Evolutionary conservation across 2,329 filamentous ascomycete genomes (phyloP), one percentile per base, ranked within the genome.

Genomic region (Cadophora malorum): DNA sequence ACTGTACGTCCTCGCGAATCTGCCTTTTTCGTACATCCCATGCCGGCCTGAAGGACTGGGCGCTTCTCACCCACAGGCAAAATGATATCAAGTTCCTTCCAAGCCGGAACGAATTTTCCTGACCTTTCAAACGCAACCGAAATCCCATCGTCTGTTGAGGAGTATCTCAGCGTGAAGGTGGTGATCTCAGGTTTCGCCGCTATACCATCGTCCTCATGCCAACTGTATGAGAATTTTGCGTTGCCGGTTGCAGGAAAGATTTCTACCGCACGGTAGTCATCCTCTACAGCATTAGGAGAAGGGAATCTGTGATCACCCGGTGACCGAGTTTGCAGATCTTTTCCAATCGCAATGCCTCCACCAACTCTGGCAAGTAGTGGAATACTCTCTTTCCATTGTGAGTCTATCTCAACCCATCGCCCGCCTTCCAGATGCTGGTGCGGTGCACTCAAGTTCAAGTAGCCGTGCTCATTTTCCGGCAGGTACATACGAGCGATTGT

Each of bases 401-500:
- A 84, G 0, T 79, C 67, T 0, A 88, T 79, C 1, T 81, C 80
- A 3, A 82, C 79, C 86, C 86, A 88, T 68, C 85, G 81, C 0
- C 85, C 86, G 0, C 85, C 80, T 0, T 79, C 74, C 5, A 89
- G 78, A 69, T 88, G 84, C 64, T 88, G 82, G 71, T 88, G 86
- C 0, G 89, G 87, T 0, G 83, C 80, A 62, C 89, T 89, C 45
- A 88, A 77, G 73, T 91, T 91, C 31, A 91, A 72, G 76, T 84
- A 92, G 0, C 89, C 87, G 6, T 83, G 81, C 31, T 88, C 85
- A 0, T 80, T 78, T 0, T 78, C 77, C 0, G 90, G 90, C 0
- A 92, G 83, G 72, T 93, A 93, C 9, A 93, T 79, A 12, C 79
- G 83, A 0, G 85, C 86, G 12, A 79, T 81, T 25, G 78, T 82